A percentile compares a stretch with the other conserved stretches of the same genome.
Evolutionary conservation across 345 rosid genomes (phyloP).

Genomic region (Gossypium herbaceum): DNA sequence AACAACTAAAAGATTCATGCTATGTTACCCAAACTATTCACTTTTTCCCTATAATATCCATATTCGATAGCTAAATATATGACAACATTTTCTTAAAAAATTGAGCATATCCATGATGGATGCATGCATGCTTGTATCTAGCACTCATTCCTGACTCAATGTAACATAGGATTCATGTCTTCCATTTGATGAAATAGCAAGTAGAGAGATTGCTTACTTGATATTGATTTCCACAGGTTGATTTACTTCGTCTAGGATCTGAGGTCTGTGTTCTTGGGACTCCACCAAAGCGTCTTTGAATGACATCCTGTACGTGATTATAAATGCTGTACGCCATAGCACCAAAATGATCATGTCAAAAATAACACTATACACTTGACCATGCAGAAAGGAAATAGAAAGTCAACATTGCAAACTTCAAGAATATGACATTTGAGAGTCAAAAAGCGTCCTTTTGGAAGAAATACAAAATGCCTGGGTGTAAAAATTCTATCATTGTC

Average conservation of each 20-base stretch:
- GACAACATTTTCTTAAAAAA: not conserved
- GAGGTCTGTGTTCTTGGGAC: slow-evolving; percentile 23
- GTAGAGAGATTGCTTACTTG: slow-evolving; percentile 29
- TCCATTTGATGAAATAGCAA: not conserved
- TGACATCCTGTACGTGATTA: slow-evolving; percentile 45
- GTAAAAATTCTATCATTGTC: not conserved
- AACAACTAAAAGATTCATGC: not conserved
- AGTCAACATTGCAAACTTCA: not conserved
- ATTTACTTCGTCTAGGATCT: slow-evolving; percentile 26
- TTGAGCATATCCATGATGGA: not conserved
- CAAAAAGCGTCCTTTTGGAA: not conserved
- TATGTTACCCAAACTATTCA: not conserved
- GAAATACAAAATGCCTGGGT: not conserved
- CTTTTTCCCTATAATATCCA: not conserved
- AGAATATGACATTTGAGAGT: not conserved
- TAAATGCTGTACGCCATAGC: slow-evolving; percentile 41
- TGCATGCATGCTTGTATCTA: not conserved
- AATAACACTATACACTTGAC: not conserved
- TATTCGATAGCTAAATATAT: not conserved
- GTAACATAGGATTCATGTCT: not conserved
- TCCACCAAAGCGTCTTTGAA: slow-evolving; percentile 31
- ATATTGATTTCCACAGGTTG: slow-evolving; percentile 18
- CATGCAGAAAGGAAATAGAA: not conserved
- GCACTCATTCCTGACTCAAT: not conserved
- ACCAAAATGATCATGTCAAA: slow-evolving; percentile 12